phyloP scores from a whole-genome alignment of 306 rosid species.

The Rosa multiflora region DNA sequence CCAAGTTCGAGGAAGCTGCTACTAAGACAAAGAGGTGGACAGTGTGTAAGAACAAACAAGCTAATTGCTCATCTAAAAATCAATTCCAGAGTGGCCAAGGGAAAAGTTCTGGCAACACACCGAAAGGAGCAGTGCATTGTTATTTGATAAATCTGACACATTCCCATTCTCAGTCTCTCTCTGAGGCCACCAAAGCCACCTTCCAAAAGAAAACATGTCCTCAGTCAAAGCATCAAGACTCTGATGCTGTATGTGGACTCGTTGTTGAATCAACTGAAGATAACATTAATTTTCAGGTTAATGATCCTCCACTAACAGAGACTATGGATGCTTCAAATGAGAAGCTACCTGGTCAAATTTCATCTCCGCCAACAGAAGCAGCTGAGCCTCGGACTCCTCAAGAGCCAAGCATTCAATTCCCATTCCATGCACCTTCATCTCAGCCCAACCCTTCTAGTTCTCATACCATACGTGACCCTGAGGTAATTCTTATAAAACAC shows the following conservation, averaged over 20 bases:
- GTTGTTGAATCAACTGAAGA: not conserved
- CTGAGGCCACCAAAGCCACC: not conserved
- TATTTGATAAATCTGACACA: not conserved
- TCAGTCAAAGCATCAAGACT: not conserved
- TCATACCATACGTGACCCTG: not conserved
- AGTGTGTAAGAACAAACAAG: not conserved
- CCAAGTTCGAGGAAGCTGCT: not conserved
- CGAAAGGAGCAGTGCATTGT: not conserved
- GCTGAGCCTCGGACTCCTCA: not conserved
- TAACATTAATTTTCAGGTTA: not conserved
- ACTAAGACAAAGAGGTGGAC: not conserved
- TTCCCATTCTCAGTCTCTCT: not conserved
- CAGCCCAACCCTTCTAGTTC: not conserved
- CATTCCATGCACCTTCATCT: not conserved
- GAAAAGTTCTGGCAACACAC: not conserved
- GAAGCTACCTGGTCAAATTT: not conserved
- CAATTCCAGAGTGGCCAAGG: not conserved
- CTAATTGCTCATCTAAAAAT: not conserved
- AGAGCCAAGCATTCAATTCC: not conserved
- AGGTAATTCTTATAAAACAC: not conserved
- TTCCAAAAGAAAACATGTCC: not conserved
- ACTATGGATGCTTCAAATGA: conserved; percentile 7
- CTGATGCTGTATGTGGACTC: not conserved
- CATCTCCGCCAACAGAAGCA: not conserved
- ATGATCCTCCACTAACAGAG: conserved; percentile 3